phyloP scores from a whole-genome alignment of 1,139 yeast genomes.

The Debaryomyces sp. region DNA sequence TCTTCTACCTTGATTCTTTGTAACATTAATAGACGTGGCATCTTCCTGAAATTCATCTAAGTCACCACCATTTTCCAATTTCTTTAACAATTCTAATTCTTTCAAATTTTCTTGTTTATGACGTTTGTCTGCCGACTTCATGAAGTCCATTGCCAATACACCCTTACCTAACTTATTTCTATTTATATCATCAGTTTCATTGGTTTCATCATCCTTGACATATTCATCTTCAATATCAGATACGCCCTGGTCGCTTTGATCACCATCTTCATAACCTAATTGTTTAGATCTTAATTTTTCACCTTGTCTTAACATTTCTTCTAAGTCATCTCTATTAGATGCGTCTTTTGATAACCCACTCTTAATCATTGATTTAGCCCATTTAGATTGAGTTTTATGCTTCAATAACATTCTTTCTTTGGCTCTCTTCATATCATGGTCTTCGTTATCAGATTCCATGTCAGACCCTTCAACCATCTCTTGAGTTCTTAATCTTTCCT shows the following conservation, averaged over 20 bases:
- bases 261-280: conserved; percentile 65
- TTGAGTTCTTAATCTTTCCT: conserved; percentile 72
- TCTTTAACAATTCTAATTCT: conserved; percentile 53
- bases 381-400: conserved; percentile 83
- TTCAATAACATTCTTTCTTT: conserved; percentile 89
- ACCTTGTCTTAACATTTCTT: conserved; percentile 90
- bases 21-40: conserved; percentile 45
- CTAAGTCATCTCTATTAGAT: conserved; percentile 82
- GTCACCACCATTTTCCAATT: conserved; percentile 46
- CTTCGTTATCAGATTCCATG: conserved; percentile 57
- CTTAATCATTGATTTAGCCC: conserved; percentile 91
- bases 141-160: conserved; percentile 89
- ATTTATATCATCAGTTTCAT: conserved; percentile 31
- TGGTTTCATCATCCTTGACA: conserved; percentile 37
- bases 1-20: conserved; percentile 77
- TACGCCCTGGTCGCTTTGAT: conserved; percentile 48
- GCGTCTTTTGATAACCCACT: conserved; percentile 90
- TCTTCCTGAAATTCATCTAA: conserved; percentile 37
- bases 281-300: conserved; percentile 76
- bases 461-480: conserved; percentile 70
- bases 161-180: conserved; percentile 73
- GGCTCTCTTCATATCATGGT: conserved; percentile 74
- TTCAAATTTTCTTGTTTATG: conserved; percentile 57
- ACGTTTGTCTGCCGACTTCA: conserved; percentile 82
- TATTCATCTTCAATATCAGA: conserved; percentile 56